Base-by-base conservation (phyloP, 1,139 yeast genomes). In the Yueomyces sp. region DNA sequence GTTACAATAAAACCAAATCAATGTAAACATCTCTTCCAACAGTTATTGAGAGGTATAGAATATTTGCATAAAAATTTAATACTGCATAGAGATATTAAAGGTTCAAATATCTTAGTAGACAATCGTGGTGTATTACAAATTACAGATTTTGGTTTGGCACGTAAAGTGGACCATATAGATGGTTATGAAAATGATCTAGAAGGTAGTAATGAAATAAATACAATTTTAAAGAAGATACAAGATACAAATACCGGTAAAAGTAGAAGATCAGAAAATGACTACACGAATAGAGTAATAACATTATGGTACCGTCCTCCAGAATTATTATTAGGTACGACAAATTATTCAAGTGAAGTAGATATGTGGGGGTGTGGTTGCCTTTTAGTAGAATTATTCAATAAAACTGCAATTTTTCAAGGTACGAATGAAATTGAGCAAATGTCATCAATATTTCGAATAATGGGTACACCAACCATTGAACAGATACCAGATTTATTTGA, bases 271-370 rank as follows among this genome's bases (percentile, higher is more conserved):
- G 8, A 28, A 26, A 45, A 50, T 30, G 62, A 83, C 54, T 91
- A 89, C 62, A 89, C 98, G 1, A 91, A 91, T 59, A 68, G 98
- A 44, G 98, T 91, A 37, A 91, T 91, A 39, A 91, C 98, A 0
- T 68, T 91, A 38, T 91, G 98, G 98, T 91, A 91, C 62, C 72
- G 98, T 47, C 98, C 98, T 1, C 98, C 98, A 0, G 98, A 91
- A 62, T 71, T 91, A 38, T 66, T 91, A 37, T 63, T 91, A 43
- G 98, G 98, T 1, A 79, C 95, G 0, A 89, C 97, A 0, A 80
- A 79, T 47, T 91, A 91, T 63, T 93, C 93, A 0, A 68, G 89
- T 38, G 95, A 85, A 53, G 93, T 91, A 9, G 98, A 91, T 61
- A 80, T 87, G 49, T 91, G 98, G 98, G 96, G 98, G 0, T 81